Base-by-base conservation (phyloP, 1,284 basidiomycete genomes). In the Ustilago nuda region DNA sequence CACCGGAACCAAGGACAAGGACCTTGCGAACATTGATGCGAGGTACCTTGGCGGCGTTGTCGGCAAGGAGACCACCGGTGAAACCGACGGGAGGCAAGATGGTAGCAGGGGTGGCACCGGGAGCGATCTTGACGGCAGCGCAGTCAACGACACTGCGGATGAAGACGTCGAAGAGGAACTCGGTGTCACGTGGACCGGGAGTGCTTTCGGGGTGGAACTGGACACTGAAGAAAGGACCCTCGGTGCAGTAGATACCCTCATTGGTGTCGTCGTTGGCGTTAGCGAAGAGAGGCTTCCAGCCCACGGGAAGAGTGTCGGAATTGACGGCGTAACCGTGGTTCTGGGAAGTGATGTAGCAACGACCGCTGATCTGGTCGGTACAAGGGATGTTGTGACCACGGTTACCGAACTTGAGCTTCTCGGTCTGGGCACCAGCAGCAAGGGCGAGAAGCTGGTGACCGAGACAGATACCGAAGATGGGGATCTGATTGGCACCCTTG, bases 401-500 rank as follows among this genome's bases (percentile, higher is more conserved):
- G 86, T 99, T 99, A 64, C 97, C 97, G 87, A 98, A 99, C 89
- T 98, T 98, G 94, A 99, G 98, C 88, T 99, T 99, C 56, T 92
- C 93, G 8, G 97, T 99, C 72, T 89, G 90, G 9, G 95, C 96
- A 54, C 97, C 97, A 5, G 94, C 93, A 46, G 97, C 97, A 64
- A 98, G 91, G 6, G 95, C 94, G 72, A 99, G 91, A 35, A 99
- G 89, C 88, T 99, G 97, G 87, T 99, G 97, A 56, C 97, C 97
- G 46, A 99, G 91, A 89, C 97, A 99, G 85, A 99, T 99, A 87
- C 97, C 97, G 83, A 99, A 99, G 84, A 99, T 93, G 39, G 97
- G 97, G 55, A 89, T 90, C 78, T 93, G 91, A 66, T 89, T 77
- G 88, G 89, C 82, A 91, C 87, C 88, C 62, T 76, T 77, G 54